phyloP scores from a whole-genome alignment of 257 asterid species.

The Oldenlandia corymbosa region DNA sequence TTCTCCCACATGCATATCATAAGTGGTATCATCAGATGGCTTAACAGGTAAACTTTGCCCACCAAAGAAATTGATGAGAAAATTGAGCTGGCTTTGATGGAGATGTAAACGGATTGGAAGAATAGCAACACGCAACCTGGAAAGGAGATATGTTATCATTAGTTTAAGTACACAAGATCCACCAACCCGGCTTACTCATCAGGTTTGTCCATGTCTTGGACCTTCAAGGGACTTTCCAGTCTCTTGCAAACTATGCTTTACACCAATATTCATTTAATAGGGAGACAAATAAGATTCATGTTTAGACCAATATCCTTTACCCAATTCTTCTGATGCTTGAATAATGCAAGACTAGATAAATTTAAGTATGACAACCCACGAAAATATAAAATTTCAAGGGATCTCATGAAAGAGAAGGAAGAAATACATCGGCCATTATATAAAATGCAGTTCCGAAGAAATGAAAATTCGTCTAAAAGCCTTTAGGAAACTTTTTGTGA shows the following conservation, averaged over 20 bases:
- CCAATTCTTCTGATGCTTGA: not conserved
- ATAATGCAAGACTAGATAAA: not conserved
- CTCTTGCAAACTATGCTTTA: not conserved
- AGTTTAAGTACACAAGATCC: not conserved
- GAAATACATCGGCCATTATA: not conserved
- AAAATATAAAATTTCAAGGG: not conserved
- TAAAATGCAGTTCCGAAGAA: not conserved
- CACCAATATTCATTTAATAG: not conserved
- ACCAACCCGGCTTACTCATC: not conserved
- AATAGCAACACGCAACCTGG: conserved; percentile 73
- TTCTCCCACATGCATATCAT: conserved; percentile 36
- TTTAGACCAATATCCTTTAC: not conserved
- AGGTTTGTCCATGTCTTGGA: not conserved
- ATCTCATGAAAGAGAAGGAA: not conserved
- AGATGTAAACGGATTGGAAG: conserved; percentile 87
- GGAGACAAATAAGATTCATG: not conserved
- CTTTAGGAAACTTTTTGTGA: not conserved
- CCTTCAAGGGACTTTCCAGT: not conserved
- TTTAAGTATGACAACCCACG: not conserved
- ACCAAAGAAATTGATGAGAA: conserved; percentile 86
- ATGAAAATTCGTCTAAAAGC: not conserved
- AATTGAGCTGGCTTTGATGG: conserved; percentile 95
- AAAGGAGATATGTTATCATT: conserved; percentile 4
- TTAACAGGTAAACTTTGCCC: conserved; percentile 51
- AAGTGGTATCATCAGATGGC: conserved; percentile 31